A percentile compares a stretch with the other conserved stretches of the same genome.
Evolutionary conservation across 2,329 filamentous ascomycete genomes (phyloP).

Genomic region (Colletotrichum caudatum): DNA sequence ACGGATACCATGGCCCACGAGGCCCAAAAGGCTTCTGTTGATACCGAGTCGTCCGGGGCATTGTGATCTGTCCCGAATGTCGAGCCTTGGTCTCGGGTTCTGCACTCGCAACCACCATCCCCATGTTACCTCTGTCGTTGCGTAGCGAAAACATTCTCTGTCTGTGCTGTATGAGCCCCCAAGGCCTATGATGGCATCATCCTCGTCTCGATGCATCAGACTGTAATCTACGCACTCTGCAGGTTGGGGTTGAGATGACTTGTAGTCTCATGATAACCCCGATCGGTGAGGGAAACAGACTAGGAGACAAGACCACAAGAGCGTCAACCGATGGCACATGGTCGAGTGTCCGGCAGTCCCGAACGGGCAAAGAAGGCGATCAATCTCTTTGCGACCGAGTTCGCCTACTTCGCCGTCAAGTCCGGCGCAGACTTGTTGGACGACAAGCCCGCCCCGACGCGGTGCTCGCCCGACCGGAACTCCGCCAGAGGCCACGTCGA

Average conservation of each 20-base stretch:
- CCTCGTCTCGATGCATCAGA: not conserved
- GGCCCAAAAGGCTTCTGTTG: not conserved
- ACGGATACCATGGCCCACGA: not conserved
- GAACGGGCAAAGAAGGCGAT: not conserved
- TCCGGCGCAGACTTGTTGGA: constrained; percentile 40
- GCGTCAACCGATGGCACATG: too few relatives aligned
- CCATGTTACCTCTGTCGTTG: not conserved
- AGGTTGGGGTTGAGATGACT: not conserved
- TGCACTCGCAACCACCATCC: not conserved
- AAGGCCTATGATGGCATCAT: not conserved
- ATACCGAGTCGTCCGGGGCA: not conserved
- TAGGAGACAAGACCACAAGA: too few relatives aligned
- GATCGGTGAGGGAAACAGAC: not conserved
- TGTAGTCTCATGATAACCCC: not conserved
- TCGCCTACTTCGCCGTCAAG: constrained; percentile 43
- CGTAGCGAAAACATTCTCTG: not conserved
- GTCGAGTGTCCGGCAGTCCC: too few relatives aligned
- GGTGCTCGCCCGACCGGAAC: constrained; percentile 48
- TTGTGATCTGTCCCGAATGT: not conserved
- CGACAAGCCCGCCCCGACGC: constrained; percentile 42
- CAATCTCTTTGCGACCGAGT: constrained; percentile 41
- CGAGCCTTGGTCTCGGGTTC: not conserved
- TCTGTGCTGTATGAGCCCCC: not conserved
- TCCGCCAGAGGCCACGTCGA: constrained; percentile 41
- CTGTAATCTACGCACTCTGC: not conserved